Base-by-base conservation (phyloP, 2,329 filamentous ascomycete genomes). In the Coleophoma eucalyptorum region DNA sequence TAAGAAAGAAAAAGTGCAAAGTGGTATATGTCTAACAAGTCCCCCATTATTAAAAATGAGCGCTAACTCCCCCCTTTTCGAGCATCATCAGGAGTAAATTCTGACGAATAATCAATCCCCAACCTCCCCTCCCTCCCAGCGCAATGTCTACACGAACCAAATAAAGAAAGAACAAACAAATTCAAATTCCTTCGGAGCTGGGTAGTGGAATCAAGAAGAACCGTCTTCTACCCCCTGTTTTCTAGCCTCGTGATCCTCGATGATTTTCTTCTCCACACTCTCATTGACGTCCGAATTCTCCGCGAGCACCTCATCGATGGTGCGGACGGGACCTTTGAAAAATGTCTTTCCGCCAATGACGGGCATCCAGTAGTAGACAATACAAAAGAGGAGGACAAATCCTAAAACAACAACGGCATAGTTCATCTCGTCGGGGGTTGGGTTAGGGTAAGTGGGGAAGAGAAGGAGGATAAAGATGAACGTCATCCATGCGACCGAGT, bases 321-420 rank as follows among this genome's bases (percentile, higher is more conserved):
- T 64, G 35, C 62, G 56, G 5, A 64, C 57, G 2, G 61, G 60
- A 0, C 62, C 62, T 3, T 48, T 63, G 34, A 66, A 66, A 46
- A 66, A 66, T 0, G 62, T 64, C 51, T 59, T 64, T 2, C 63
- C 64, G 2, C 63, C 64, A 40, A 57, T 58, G 13, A 52, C 55
- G 2, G 63, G 64, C 15, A 61, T 43, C 34, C 50, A 65, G 51
- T 63, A 66, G 54, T 65, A 66, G 8, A 46, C 56, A 12, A 65
- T 51, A 52, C 63, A 66, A 45, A 64, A 64, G 4, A 64, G 21
- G 5, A 65, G 40, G 6, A 66, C 64, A 41, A 58, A 61, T 0
- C 62, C 64, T 15, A 65, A 38, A 2, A 65, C 63, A 13, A 55
- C 63, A 21, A 65, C 57, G 1, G 62, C 64, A 50, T 65, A 66